These are phyloP conservation scores for Arxiozyma bovina DNA, from an alignment of 1,139 yeast species.

Conservation along the genomic window DNA sequence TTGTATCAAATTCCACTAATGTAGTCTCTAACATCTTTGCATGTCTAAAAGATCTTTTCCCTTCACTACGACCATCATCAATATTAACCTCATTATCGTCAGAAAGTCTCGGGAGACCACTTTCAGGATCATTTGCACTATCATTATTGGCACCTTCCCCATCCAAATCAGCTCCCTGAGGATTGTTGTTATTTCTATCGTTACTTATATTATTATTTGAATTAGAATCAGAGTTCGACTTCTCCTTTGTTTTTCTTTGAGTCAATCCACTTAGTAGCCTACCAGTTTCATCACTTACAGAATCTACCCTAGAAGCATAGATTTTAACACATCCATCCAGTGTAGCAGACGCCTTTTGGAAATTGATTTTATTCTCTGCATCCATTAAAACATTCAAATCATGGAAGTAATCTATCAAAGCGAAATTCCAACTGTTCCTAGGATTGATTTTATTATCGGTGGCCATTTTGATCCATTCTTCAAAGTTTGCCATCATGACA, in stretches of 20 bases:
- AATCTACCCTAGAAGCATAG: slow-evolving; percentile 78
- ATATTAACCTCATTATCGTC: slow-evolving; percentile 20
- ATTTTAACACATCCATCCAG: slow-evolving; percentile 82
- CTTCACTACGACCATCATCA: slow-evolving; percentile 12
- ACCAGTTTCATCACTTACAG: slow-evolving; percentile 87
- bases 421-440: slow-evolving; percentile 70
- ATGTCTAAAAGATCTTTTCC: slow-evolving; percentile 29
- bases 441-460: slow-evolving; percentile 74
- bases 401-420: slow-evolving; percentile 71
- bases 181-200: slow-evolving; percentile 16
- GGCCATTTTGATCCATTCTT: slow-evolving; percentile 85
- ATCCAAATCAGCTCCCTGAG: slow-evolving; percentile 30
- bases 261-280: slow-evolving; percentile 63
- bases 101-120: slow-evolving; percentile 27
- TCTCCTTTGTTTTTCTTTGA: slow-evolving; percentile 17
- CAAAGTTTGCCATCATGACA: slow-evolving; percentile 59
- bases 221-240: background rate
- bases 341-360: slow-evolving; percentile 39
- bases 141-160: slow-evolving; percentile 26
- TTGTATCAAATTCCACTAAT: slow-evolving; percentile 47
- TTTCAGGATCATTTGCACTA: slow-evolving; percentile 29
- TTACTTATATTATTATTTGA: slow-evolving; percentile 17
- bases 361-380: slow-evolving; percentile 29
- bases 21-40: slow-evolving; percentile 41
- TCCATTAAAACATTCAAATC: slow-evolving; percentile 30